A percentile compares a stretch with the other conserved stretches of the same genome.
Evolutionary conservation across 768 basidiomycete genomes (phyloP).

Genomic region (Termitomyces sp.): DNA sequence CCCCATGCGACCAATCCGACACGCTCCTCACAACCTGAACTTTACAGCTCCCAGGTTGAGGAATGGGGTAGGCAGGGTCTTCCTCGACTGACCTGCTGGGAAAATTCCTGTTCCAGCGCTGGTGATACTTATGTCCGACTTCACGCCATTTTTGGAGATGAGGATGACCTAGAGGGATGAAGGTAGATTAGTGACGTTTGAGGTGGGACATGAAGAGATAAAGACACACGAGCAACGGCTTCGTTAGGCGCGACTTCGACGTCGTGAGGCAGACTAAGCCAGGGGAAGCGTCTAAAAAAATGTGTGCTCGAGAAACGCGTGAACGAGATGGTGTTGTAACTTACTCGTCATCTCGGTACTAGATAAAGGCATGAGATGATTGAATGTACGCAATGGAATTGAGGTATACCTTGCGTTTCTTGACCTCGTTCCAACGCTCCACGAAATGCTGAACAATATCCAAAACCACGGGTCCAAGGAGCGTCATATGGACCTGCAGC

Average conservation of each 20-base stretch:
- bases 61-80: slow-evolving; percentile 33
- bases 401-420: slow-evolving; percentile 62
- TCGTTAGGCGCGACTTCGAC: slow-evolving; percentile 58
- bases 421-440: slow-evolving; percentile 92
- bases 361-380: neutral
- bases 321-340: slow-evolving; percentile 16
- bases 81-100: slow-evolving; percentile 18
- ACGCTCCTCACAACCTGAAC: slow-evolving; percentile 87
- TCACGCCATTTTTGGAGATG: slow-evolving; percentile 56
- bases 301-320: slow-evolving; percentile 32
- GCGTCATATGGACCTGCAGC: slow-evolving; percentile 73
- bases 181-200: neutral
- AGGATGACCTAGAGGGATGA: slow-evolving; percentile 46
- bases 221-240: slow-evolving; percentile 45
- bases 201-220: too few relatives aligned
- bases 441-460: slow-evolving; percentile 91
- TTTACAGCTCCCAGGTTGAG: slow-evolving; percentile 45
- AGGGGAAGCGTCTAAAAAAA: slow-evolving; percentile 14
- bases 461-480: slow-evolving; percentile 76
- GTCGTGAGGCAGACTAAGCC: slow-evolving; percentile 81
- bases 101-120: slow-evolving; percentile 51
- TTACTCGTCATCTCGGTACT: slow-evolving; percentile 46
- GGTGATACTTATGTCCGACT: slow-evolving; percentile 55
- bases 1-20: slow-evolving; percentile 95
- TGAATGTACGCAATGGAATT: neutral